Evolutionary conservation across 2,329 filamentous ascomycete species (phyloP).

Genomic region (Fusarium haematococcum): DNA sequence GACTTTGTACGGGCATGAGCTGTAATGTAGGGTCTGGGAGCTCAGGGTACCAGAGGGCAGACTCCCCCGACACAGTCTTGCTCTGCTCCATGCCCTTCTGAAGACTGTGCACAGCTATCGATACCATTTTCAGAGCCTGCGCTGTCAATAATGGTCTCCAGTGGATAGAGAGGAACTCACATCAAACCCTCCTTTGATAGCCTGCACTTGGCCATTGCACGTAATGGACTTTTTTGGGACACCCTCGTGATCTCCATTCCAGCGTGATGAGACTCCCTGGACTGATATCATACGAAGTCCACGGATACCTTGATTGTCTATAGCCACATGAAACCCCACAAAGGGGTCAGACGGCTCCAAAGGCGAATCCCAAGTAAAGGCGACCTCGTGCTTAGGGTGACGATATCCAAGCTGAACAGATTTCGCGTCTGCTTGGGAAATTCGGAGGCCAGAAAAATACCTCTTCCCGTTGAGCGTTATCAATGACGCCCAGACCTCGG

Average conservation of each 20-base stretch:
- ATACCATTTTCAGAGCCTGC: conserved; percentile 14
- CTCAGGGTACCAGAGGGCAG: conserved; percentile 11
- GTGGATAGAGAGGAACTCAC: not conserved
- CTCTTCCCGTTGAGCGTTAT: not conserved
- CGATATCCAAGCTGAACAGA: conserved; percentile 4
- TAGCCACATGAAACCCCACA: conserved; percentile 12
- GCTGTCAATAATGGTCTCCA: not conserved
- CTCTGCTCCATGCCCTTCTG: not conserved
- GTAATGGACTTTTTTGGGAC: not conserved
- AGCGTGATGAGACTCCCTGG: not conserved
- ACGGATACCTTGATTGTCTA: conserved; percentile 3
- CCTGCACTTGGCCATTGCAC: not conserved
- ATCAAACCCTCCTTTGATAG: conserved; percentile 6
- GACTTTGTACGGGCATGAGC: not conserved
- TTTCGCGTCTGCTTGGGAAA: not conserved
- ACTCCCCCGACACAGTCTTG: not conserved
- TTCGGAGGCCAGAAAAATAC: conserved; percentile 10
- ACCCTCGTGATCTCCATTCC: conserved; percentile 5
- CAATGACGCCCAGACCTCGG: not conserved
- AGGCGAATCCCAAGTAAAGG: not conserved
- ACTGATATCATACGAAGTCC: not conserved
- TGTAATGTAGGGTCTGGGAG: conserved; percentile 6
- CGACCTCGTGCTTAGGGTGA: not conserved
- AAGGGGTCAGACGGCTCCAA: not conserved
- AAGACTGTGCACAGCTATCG: not conserved